phyloP scores from a whole-genome alignment of 139 green algal genomes.

The Coelastrella sp. region DNA sequence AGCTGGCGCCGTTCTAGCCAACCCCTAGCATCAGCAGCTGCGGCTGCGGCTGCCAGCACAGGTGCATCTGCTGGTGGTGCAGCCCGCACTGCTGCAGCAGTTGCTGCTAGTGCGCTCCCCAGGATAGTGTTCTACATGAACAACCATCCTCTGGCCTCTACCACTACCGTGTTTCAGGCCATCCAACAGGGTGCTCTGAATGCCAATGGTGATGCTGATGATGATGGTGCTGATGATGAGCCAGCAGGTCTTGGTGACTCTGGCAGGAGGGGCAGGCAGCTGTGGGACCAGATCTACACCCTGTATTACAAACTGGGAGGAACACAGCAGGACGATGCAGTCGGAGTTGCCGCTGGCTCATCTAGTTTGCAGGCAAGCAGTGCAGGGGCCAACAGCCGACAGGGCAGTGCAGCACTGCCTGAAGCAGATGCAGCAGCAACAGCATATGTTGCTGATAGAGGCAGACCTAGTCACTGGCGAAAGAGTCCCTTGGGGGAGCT shows the following conservation, averaged over 20 bases:
- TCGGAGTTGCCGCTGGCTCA: not conserved
- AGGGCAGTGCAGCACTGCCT: not conserved
- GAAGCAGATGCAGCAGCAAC: not conserved
- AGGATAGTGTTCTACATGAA: constrained; percentile 81
- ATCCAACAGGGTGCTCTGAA: constrained; percentile 62
- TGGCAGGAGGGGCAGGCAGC: constrained; percentile 44
- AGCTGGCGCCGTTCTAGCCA: too few species aligned
- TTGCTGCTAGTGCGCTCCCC: constrained; percentile 31
- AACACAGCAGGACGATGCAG: not conserved
- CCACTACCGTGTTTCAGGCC: constrained; percentile 91
- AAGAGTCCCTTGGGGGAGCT: constrained; percentile 59
- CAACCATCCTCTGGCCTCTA: constrained; percentile 56
- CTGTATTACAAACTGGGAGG: constrained; percentile 75
- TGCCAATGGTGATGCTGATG: constrained; percentile 19
- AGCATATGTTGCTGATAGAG: not conserved
- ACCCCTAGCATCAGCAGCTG: too few species aligned
- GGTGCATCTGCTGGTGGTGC: constrained; percentile 31
- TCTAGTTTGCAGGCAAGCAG: not conserved
- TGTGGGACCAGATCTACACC: constrained; percentile 94
- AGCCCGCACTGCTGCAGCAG: constrained; percentile 32
- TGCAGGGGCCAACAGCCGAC: constrained; percentile 1
- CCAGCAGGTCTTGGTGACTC: constrained; percentile 18
- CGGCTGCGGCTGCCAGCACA: constrained; percentile 13
- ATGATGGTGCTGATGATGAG: constrained; percentile 48
- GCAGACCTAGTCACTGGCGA: constrained; percentile 11